Evolutionary conservation across 2,329 filamentous ascomycete species (phyloP).

Genomic region (Colletotrichum trifolii): DNA sequence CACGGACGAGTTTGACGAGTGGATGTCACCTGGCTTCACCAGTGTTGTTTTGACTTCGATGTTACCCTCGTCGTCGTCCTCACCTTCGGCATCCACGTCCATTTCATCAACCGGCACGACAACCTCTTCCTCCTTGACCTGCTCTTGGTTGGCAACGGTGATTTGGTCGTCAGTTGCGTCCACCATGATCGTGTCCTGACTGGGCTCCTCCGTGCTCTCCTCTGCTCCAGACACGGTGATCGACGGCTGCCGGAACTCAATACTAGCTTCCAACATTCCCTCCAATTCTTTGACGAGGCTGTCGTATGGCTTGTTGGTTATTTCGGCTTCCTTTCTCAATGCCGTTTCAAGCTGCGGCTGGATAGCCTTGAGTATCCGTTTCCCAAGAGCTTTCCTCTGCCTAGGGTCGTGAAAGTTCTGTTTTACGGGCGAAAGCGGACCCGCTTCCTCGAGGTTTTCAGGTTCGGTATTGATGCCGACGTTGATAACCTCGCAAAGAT

Average conservation of each 20-base stretch:
- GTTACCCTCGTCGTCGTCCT: conserved; percentile 51
- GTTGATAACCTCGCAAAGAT: conserved; percentile 66
- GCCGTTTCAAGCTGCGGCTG: conserved; percentile 83
- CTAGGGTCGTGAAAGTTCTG: conserved; percentile 75
- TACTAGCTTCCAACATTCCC: conserved; percentile 74
- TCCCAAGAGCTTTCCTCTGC: conserved; percentile 85
- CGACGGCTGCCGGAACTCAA: conserved; percentile 63
- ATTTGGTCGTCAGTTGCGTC: conserved; percentile 44
- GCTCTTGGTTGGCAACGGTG: not conserved
- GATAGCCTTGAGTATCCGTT: conserved; percentile 86
- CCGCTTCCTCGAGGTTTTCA: conserved; percentile 40
- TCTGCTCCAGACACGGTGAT: conserved; percentile 48
- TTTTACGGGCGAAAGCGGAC: conserved; percentile 61
- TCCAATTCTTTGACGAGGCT: conserved; percentile 80
- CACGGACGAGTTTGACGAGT: conserved; percentile 42
- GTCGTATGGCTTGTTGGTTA: conserved; percentile 77
- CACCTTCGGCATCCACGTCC: conserved; percentile 52
- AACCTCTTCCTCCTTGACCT: conserved; percentile 42
- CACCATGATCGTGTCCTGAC: conserved; percentile 62
- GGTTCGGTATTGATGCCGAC: conserved; percentile 60
- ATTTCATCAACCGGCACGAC: conserved; percentile 46
- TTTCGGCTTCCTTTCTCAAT: conserved; percentile 82
- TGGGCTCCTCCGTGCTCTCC: conserved; percentile 50
- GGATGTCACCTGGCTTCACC: conserved; percentile 40
- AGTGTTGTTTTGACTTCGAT: conserved; percentile 59